Conservation (phyloP, 257 asterid genomes). For the Paraleonurus japonicus region DNA sequence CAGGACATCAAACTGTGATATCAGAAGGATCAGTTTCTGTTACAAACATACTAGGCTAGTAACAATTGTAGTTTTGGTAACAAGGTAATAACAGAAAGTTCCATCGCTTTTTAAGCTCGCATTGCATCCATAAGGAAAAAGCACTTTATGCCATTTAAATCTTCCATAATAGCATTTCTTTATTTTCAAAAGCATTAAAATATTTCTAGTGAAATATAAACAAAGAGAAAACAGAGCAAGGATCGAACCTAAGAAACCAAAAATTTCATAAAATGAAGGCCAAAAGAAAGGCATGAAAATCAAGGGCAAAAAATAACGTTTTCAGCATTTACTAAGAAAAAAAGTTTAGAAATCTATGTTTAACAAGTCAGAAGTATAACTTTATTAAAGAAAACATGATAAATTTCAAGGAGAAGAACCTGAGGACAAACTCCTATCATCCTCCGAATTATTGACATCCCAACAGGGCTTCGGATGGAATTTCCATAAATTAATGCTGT, state of each 20-base stretch:
- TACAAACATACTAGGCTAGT: conserved; percentile 3
- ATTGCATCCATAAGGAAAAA: background rate
- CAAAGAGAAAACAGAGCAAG: background rate
- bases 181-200: background rate
- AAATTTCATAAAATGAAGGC: background rate
- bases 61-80: background rate
- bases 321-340: background rate
- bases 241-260: background rate
- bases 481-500: conserved; percentile 83
- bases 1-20: conserved; percentile 77
- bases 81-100: background rate
- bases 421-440: conserved; percentile 98
- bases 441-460: conserved; percentile 76
- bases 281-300: background rate
- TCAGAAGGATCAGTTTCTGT: conserved; percentile 20
- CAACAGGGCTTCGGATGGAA: conserved; percentile 78
- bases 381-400: conserved; percentile 8
- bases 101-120: conserved; percentile 5
- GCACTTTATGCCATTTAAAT: background rate
- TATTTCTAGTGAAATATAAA: background rate
- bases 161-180: background rate
- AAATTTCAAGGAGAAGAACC: conserved; percentile 39
- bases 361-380: conserved; percentile 7
- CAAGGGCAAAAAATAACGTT: background rate
- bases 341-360: background rate